Conservation (phyloP, 2,329 filamentous ascomycete species). For the Penicillium brasilianum region DNA sequence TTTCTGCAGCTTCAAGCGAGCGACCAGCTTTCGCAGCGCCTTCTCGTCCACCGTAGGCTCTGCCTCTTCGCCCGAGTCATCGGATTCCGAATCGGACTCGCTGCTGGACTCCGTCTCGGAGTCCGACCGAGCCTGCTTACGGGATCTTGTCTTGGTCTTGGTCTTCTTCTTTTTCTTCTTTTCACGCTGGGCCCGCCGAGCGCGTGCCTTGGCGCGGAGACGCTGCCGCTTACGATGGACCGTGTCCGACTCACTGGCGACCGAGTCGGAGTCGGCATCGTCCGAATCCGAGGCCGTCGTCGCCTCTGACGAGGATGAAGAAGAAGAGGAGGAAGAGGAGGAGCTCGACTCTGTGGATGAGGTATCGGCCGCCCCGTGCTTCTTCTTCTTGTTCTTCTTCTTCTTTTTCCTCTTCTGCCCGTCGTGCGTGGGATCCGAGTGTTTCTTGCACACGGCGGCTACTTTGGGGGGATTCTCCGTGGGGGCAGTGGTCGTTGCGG, state of each 20-base stretch:
- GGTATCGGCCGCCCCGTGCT: constrained; percentile 22
- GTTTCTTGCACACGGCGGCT: constrained; percentile 39
- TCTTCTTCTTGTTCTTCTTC: constrained; percentile 31
- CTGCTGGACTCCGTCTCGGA: constrained; percentile 16
- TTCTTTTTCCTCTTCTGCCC: constrained; percentile 20
- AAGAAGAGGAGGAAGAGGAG: constrained; percentile 8
- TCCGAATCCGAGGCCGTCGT: constrained; percentile 25
- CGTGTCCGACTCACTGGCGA: constrained; percentile 30
- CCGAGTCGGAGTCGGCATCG: constrained; percentile 24
- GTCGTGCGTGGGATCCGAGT: constrained; percentile 30
- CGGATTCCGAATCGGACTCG: constrained; percentile 12
- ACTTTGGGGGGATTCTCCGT: constrained; percentile 33
- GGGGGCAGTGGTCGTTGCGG: constrained; percentile 26
- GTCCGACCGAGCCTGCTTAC: constrained; percentile 33
- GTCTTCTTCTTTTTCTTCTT: constrained; percentile 30
- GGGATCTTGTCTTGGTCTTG: constrained; percentile 47
- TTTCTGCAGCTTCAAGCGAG: constrained; percentile 42
- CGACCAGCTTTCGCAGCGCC: constrained; percentile 36
- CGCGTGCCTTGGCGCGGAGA: constrained; percentile 43
- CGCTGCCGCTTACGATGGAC: constrained; percentile 42
- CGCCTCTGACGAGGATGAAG: constrained; percentile 19
- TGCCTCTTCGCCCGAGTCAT: constrained; percentile 34
- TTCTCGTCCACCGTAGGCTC: constrained; percentile 41
- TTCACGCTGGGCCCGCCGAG: constrained; percentile 39
- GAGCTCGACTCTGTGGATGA: constrained; percentile 22